Percentiles rank a stretch among this genome's conserved stretches.
phyloP scores from a whole-genome alignment of 768 basidiomycete genomes.

The Strobilomyces echinocephalus region DNA sequence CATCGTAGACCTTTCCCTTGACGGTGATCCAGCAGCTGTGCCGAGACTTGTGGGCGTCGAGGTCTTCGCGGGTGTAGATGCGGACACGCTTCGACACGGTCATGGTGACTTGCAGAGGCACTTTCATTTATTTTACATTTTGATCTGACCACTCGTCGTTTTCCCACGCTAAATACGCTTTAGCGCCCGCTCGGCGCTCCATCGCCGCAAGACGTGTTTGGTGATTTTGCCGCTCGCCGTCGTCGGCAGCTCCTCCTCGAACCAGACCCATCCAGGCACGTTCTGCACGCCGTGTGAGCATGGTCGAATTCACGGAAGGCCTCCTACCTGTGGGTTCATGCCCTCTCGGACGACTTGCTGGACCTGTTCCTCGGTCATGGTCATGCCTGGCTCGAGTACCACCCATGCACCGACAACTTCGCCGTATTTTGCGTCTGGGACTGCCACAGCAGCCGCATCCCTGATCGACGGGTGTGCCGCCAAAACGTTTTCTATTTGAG shows the following conservation, averaged over 20 bases:
- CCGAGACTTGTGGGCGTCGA: conserved; percentile 54
- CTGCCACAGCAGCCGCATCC: conserved; percentile 71
- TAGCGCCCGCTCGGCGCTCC: too few species aligned
- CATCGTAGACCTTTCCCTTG: conserved; percentile 83
- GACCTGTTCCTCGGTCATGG: conserved; percentile 48
- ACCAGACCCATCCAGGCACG: conserved; percentile 81
- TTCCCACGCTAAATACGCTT: too few species aligned
- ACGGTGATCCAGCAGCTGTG: conserved; percentile 80
- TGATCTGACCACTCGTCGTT: conserved; percentile 4
- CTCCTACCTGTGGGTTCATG: conserved; percentile 77
- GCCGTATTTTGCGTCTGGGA: conserved; percentile 63
- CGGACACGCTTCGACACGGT: conserved; percentile 56
- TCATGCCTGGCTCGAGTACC: conserved; percentile 39
- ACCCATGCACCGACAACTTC: conserved; percentile 84
- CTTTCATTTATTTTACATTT: background rate
- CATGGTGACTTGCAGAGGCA: conserved; percentile 38
- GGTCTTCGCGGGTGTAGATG: conserved; percentile 73
- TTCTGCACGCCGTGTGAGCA: conserved; percentile 44
- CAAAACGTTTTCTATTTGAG: conserved; percentile 77
- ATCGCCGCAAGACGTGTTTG: too few species aligned
- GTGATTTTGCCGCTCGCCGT: conserved; percentile 80
- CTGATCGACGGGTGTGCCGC: conserved; percentile 52
- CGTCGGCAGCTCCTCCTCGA: conserved; percentile 65
- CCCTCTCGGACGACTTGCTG: conserved; percentile 45
- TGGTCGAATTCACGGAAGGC: background rate